Base-by-base conservation (phyloP, 192 early-diverging fungal genomes). In the Podila epigama region DNA sequence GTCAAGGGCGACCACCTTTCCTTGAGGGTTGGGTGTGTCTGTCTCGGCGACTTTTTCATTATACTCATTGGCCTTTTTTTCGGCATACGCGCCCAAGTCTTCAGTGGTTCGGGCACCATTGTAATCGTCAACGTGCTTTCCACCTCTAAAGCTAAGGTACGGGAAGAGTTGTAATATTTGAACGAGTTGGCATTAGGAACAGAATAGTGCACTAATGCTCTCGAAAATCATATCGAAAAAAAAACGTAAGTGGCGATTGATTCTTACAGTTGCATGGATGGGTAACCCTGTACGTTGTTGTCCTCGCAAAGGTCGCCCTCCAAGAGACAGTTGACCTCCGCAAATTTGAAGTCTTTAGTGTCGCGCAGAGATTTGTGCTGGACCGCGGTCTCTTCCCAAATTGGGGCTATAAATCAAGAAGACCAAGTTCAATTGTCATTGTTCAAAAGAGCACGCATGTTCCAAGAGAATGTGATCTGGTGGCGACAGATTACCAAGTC, bases 241-340 rank as follows among this genome's bases (percentile, higher is more conserved):
- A 44, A 54, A 82, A 65, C 41, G 68, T 35, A 77, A 70, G 36
- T 81, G 32, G 50, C 72, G 63, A 27, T 18, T 12, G 0, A 34
- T 3, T 2, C 60, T 75, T 86, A 93, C 75, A 91, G 68, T 33
- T 87, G 82, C 62, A 93, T 50, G 2, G 83, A 85, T 16, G 92
- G 92, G 58, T 87, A 93, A 3, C 73, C 75, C 1, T 48, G 57
- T 7, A 93, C 81, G 1, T 86, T 57, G 64, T 92, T 87, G 7
- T 84, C 85, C 27, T 82, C 69, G 55, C 92, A 93, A 18, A 92
- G 58, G 66, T 89, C 86, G 40, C 86, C 84, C 61, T 91, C 78
- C 7, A 86, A 63, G 2, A 85, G 77, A 64, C 92, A 92, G 57
- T 94, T 87, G 51, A 94, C 86, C 50, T 91, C 85, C 31, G 82